Evolutionary conservation across 2,329 filamentous ascomycete genomes (phyloP), one percentile per base, ranked within the genome.

Genomic region (Pseudopyrenochaeta lycopersici): DNA sequence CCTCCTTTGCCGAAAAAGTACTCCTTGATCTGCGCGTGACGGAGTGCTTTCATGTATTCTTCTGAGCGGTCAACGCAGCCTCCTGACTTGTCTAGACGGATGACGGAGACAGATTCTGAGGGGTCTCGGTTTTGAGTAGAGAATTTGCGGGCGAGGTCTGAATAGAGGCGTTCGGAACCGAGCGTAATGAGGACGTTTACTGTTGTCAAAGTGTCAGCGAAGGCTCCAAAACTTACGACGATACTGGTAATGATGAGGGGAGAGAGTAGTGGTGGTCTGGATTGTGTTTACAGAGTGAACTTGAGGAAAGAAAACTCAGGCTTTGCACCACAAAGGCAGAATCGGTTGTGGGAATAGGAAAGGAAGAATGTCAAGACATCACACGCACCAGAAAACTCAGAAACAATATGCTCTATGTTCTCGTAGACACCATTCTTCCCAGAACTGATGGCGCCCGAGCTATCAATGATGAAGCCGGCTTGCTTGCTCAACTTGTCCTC

Each of bases 1-100:
- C 71, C 71, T 27, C 23, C 23, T 58, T 90, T 89, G 9, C 95
- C 95, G 72, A 97, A 99, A 79, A 99, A 99, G 76, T 99, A 99
- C 65, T 93, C 89, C 62, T 90, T 89, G 46, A 97, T 92, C 45
- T 90, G 85, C 0, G 89, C 85, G 67, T 96, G 90, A 39, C 90
- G 85, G 4, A 86, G 78, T 14, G 87, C 83, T 66, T 91, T 90
- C 82, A 93, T 86, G 73, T 91, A 96, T 0, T 78, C 72, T 32
- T 88, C 85, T 59, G 92, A 89, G 42, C 91, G 85, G 67, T 91
- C 86, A 1, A 91, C 90, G 32, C 91, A 92, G 20, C 95, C 95
- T 31, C 91, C 90, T 0, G 92, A 96, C 71, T 92, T 92, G 57
- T 92, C 87, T 11, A 99, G 82, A 52, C 88, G 87, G 43, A 98